These are phyloP conservation scores for Podila epigama DNA, from an alignment of 192 early-diverging fungal species.

Conservation along the genomic window DNA sequence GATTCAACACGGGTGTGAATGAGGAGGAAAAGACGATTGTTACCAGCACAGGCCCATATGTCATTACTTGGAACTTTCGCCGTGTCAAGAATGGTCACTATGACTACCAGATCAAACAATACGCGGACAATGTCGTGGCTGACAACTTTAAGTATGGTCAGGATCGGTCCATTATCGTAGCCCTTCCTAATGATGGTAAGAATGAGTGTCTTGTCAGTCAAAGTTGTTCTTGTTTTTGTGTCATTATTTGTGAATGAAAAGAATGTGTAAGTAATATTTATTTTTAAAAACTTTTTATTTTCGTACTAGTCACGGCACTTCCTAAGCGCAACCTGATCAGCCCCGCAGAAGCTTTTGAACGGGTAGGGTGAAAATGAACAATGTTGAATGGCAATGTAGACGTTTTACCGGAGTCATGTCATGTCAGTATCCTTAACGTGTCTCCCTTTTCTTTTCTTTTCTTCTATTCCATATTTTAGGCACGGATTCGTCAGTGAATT, in stretches of 20 bases:
- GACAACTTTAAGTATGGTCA: slow-evolving; percentile 92
- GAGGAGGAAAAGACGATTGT: slow-evolving; percentile 85
- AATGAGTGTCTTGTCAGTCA: background rate
- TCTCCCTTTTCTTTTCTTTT: too few relatives aligned
- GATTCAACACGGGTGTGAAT: slow-evolving; percentile 81
- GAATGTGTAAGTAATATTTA: background rate
- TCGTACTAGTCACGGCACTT: slow-evolving; percentile 20
- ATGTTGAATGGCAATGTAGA: too few relatives aligned
- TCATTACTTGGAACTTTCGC: slow-evolving; percentile 92
- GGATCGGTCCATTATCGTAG: slow-evolving; percentile 86
- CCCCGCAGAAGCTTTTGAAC: slow-evolving; percentile 4
- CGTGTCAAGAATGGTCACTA: slow-evolving; percentile 79
- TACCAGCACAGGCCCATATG: slow-evolving; percentile 88
- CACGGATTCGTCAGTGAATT: too few relatives aligned
- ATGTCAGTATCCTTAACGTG: too few relatives aligned
- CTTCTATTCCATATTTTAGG: too few relatives aligned
- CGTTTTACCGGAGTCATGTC: too few relatives aligned
- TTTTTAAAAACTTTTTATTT: background rate
- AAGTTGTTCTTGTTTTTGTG: background rate
- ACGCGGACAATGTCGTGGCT: slow-evolving; percentile 80
- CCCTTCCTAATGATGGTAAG: slow-evolving; percentile 55
- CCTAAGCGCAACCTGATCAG: slow-evolving; percentile 18
- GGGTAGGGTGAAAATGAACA: background rate
- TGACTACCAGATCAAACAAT: slow-evolving; percentile 92
- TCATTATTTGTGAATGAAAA: too few relatives aligned